Evolutionary conservation across 768 basidiomycete genomes (phyloP).

Genomic region (Guyanaporus albipodus): DNA sequence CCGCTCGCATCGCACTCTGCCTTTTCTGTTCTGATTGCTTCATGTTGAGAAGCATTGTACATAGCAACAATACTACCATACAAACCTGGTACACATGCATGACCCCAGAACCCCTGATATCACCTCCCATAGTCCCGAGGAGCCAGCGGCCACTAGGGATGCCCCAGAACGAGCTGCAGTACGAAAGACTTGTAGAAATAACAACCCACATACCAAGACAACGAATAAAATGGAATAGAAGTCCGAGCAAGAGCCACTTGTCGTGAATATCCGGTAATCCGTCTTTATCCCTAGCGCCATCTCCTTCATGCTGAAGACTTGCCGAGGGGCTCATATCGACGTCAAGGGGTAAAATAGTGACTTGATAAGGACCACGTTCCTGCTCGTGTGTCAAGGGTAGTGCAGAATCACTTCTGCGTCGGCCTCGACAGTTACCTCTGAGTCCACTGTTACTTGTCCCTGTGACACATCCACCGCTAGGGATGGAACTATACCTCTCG

Average conservation of each 20-base stretch:
- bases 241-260: slow-evolving; percentile 48
- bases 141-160: no score
- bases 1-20: no score
- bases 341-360: slow-evolving; percentile 12
- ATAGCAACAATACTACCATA: no score
- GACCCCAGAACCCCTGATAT: no score
- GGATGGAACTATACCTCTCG: slow-evolving; percentile 22
- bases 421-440: slow-evolving; percentile 9
- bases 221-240: slow-evolving; percentile 63
- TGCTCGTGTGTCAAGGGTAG: slow-evolving; percentile 21
- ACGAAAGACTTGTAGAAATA: no score
- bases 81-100: no score
- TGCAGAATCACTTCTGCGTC: slow-evolving; percentile 20
- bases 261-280: slow-evolving; percentile 51
- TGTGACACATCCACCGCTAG: slow-evolving; percentile 17
- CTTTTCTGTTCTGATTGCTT: no score
- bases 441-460: slow-evolving; percentile 11
- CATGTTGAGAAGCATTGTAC: no score
- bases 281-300: slow-evolving; percentile 18
- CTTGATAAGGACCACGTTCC: slow-evolving; percentile 19
- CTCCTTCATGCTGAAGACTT: background rate
- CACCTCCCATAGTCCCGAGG: no score
- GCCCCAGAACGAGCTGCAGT: no score
- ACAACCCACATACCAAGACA: slow-evolving; percentile 55
- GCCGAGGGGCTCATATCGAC: slow-evolving; percentile 25